Conservation (phyloP, 164 flowering plant species). For the Berberis thunbergii region DNA sequence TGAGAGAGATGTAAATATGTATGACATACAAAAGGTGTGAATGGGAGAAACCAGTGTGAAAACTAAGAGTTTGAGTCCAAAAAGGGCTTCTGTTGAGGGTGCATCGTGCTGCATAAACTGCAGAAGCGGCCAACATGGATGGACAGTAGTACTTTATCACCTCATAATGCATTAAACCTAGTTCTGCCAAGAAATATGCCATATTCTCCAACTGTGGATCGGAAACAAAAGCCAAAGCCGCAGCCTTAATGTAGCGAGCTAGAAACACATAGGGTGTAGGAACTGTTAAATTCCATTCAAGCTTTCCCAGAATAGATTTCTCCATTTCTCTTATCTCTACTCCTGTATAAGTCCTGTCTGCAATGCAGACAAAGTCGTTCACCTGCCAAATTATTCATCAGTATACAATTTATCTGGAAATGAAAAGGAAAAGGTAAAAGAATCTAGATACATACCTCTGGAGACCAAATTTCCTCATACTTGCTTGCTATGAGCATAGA, state of each 20-base stretch:
- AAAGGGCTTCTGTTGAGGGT: constrained; percentile 1
- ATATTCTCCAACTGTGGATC: constrained; percentile 46
- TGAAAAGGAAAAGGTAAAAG: too few species aligned
- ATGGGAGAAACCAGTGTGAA: constrained; percentile 1
- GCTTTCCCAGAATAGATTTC: too few species aligned
- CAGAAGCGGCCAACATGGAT: constrained; percentile 1
- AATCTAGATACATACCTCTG: constrained; percentile 64
- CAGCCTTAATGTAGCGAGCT: neutral
- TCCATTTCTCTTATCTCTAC: neutral
- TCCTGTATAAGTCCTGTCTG: neutral
- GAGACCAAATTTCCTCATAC: constrained; percentile 97
- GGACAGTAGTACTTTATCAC: neutral
- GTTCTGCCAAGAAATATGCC: constrained; percentile 45
- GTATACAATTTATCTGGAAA: too few species aligned
- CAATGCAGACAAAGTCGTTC: too few species aligned
- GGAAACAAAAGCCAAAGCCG: neutral
- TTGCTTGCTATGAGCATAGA: constrained; percentile 81
- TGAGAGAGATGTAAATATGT: too few species aligned
- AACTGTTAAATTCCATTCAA: too few species aligned
- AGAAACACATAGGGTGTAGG: neutral
- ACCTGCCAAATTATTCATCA: too few species aligned
- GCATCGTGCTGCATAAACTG: constrained; percentile 1
- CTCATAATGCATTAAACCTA: neutral
- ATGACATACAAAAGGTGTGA: neutral
- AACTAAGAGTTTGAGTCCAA: neutral